A percentile compares a stretch with the other conserved stretches of the same genome.
These are phyloP conservation scores for Fusarium stilboides DNA, from an alignment of 2,329 filamentous ascomycete genomes.

Conservation along the genomic window DNA sequence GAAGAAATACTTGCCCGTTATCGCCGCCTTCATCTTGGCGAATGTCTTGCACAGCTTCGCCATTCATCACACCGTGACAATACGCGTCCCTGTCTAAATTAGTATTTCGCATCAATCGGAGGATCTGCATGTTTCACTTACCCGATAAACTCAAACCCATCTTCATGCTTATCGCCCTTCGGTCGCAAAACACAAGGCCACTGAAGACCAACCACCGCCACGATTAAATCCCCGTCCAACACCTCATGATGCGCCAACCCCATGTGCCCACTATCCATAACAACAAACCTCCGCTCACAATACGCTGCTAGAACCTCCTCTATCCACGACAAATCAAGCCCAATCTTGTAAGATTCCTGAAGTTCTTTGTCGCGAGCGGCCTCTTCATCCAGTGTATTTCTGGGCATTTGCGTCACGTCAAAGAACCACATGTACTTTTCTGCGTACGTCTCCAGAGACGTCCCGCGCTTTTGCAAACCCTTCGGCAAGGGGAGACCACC, in stretches of 20 bases:
- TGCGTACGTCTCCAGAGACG: constrained; percentile 21
- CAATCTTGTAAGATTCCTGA: constrained; percentile 1
- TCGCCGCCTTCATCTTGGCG: neutral
- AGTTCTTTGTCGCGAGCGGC: constrained; percentile 3
- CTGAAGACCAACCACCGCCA: constrained; percentile 24
- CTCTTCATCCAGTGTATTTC: constrained; percentile 3
- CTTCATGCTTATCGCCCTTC: constrained; percentile 1
- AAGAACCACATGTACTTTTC: constrained; percentile 29
- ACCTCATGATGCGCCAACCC: constrained; percentile 39
- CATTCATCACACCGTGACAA: constrained; percentile 40
- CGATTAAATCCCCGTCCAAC: constrained; percentile 27
- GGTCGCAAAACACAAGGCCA: constrained; percentile 35
- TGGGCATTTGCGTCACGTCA: constrained; percentile 14
- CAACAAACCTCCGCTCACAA: constrained; percentile 35
- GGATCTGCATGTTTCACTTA: constrained; percentile 8
- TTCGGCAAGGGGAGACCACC: constrained; percentile 21
- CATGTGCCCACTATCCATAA: constrained; percentile 37
- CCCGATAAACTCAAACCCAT: constrained; percentile 42
- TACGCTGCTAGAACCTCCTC: constrained; percentile 16
- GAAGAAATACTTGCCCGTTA: constrained; percentile 1
- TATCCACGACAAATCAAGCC: constrained; percentile 21
- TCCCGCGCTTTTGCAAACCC: neutral
- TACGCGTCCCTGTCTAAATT: constrained; percentile 35
- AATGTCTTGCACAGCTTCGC: constrained; percentile 25
- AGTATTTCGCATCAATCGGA: neutral